Evolutionary conservation across 2,329 filamentous ascomycete species (phyloP).

Genomic region (Aureobasidium zeae): DNA sequence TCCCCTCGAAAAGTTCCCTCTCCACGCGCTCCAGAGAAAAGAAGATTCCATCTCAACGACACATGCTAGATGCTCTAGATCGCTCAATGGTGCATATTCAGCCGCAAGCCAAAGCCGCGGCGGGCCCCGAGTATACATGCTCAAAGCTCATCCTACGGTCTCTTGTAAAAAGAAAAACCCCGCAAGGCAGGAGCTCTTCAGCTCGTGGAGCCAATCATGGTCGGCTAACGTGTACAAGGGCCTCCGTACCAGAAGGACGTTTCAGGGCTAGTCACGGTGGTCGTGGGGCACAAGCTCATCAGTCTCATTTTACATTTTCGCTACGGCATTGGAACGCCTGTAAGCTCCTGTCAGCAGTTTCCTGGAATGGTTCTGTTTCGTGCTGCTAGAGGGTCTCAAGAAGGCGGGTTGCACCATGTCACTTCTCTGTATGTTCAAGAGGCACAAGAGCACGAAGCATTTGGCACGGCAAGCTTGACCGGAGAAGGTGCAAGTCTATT

Average conservation of each 20-base stretch:
- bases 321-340: no score
- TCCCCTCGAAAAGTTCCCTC: neutral
- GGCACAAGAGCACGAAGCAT: conserved; percentile 11
- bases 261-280: conserved; percentile 5
- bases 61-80: conserved; percentile 8
- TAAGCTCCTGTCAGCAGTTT: no score
- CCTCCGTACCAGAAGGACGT: conserved; percentile 12
- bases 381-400: no score
- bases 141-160: neutral
- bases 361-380: no score
- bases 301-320: neutral
- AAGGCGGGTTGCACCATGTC: neutral
- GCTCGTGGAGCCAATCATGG: conserved; percentile 14
- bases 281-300: conserved; percentile 12
- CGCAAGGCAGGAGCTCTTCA: no score
- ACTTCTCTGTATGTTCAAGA: neutral
- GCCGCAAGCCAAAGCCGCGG: neutral
- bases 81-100: neutral
- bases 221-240: conserved; percentile 10
- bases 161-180: neutral
- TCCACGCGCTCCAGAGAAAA: neutral
- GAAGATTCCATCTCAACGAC: conserved; percentile 3
- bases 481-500: conserved; percentile 1
- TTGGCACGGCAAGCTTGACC: conserved; percentile 1
- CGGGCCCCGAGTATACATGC: no score